Conservation (phyloP, 2,329 filamentous ascomycete species). For the Aspergillus texensis region DNA sequence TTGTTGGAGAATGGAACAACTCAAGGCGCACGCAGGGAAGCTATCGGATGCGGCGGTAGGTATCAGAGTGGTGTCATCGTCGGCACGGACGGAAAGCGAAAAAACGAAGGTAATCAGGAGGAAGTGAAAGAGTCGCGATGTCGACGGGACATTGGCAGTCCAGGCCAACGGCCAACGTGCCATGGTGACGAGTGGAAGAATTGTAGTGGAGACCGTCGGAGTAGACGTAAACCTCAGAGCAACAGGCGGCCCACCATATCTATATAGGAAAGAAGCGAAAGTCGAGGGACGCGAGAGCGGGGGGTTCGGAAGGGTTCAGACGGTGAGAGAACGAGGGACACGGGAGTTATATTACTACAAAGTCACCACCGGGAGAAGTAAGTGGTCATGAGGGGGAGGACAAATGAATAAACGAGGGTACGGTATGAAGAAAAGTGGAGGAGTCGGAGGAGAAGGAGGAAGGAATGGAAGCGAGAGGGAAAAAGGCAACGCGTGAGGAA, state of each 20-base stretch:
- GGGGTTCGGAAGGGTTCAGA: neutral
- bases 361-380: neutral
- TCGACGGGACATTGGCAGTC: conserved; percentile 8
- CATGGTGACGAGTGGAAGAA: conserved; percentile 14
- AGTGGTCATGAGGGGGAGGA: neutral
- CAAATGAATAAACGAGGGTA: neutral
- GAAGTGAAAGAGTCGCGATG: conserved; percentile 9
- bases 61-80: conserved; percentile 33
- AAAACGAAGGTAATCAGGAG: conserved; percentile 21
- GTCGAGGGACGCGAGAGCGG: neutral
- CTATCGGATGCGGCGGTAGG: conserved; percentile 42
- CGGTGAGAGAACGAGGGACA: neutral
- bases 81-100: conserved; percentile 25
- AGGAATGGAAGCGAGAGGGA: neutral
- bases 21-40: conserved; percentile 64
- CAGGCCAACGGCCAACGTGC: conserved; percentile 16
- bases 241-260: conserved; percentile 19
- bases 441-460: neutral
- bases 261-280: conserved; percentile 2
- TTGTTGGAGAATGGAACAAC: conserved; percentile 65
- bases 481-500: neutral
- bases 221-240: conserved; percentile 5
- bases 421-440: conserved; percentile 3
- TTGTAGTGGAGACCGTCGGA: conserved; percentile 20
- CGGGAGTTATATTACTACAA: neutral